Conservation (phyloP, 2,329 filamentous ascomycete species). For the Cladosporium colombiae region DNA sequence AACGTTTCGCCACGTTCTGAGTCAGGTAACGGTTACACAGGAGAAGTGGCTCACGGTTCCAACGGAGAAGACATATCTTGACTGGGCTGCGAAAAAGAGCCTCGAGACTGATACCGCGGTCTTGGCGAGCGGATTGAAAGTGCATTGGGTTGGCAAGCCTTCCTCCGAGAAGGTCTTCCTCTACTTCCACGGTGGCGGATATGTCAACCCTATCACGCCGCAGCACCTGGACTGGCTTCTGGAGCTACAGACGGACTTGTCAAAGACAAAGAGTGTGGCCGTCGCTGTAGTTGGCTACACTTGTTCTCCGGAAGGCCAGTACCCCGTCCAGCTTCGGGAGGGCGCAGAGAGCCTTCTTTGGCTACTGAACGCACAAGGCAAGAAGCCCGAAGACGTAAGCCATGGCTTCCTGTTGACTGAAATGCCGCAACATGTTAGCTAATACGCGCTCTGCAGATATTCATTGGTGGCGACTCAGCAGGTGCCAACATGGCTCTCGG, state of each 20-base stretch:
- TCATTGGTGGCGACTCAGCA: slow-evolving; percentile 56
- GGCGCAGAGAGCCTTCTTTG: slow-evolving; percentile 46
- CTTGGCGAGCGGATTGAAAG: slow-evolving; percentile 46
- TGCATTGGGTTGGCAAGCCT: slow-evolving; percentile 50
- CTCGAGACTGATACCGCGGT: slow-evolving; percentile 43
- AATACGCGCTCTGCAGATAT: slow-evolving; percentile 38
- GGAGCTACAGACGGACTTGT: slow-evolving; percentile 46
- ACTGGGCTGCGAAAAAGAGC: slow-evolving; percentile 38
- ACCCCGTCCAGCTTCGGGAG: slow-evolving; percentile 53
- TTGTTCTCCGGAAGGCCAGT: slow-evolving; percentile 51
- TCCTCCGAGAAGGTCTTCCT: slow-evolving; percentile 45
- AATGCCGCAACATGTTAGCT: background rate
- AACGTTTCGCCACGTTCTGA: slow-evolving; percentile 1
- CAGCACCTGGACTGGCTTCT: slow-evolving; percentile 53
- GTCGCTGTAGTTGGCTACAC: slow-evolving; percentile 60
- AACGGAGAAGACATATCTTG: slow-evolving; percentile 40
- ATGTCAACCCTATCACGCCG: slow-evolving; percentile 49
- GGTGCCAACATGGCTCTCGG: slow-evolving; percentile 52
- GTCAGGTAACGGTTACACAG: slow-evolving; percentile 32
- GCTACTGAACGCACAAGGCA: slow-evolving; percentile 41
- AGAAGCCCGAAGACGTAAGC: slow-evolving; percentile 38
- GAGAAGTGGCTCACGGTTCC: slow-evolving; percentile 38
- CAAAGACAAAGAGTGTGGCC: slow-evolving; percentile 41
- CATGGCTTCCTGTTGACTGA: background rate
- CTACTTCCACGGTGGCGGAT: slow-evolving; percentile 58